These are phyloP conservation scores for Fusarium decemcellulare DNA, from an alignment of 2,329 filamentous ascomycete genomes.

Conservation along the genomic window DNA sequence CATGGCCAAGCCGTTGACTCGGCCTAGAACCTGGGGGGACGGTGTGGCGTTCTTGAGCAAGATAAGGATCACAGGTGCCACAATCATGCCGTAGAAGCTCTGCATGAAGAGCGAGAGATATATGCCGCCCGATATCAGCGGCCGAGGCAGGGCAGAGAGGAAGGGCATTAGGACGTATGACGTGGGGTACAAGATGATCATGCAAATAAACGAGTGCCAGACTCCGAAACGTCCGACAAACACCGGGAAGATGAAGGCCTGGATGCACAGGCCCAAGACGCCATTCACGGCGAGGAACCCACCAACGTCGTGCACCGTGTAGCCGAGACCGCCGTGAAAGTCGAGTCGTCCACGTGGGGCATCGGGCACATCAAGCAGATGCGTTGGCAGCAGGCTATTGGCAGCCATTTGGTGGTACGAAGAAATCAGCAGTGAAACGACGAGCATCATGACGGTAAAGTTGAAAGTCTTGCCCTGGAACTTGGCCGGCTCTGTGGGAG, in stretches of 20 bases:
- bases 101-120: constrained; percentile 76
- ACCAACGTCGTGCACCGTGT: constrained; percentile 76
- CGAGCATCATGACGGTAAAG: constrained; percentile 54
- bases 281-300: constrained; percentile 79
- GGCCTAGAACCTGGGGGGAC: constrained; percentile 72
- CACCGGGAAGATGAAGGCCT: constrained; percentile 78
- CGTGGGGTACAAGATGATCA: constrained; percentile 76
- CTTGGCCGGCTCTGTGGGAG: constrained; percentile 1
- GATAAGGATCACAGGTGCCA: constrained; percentile 78
- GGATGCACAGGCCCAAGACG: constrained; percentile 79
- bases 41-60: constrained; percentile 81
- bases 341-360: constrained; percentile 48
- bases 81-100: constrained; percentile 77
- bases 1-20: constrained; percentile 80
- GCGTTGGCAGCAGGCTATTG: constrained; percentile 57
- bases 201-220: constrained; percentile 76
- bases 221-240: constrained; percentile 75
- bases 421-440: constrained; percentile 56
- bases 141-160: constrained; percentile 69
- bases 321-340: constrained; percentile 74
- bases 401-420: constrained; percentile 64
- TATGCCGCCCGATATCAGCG: constrained; percentile 70
- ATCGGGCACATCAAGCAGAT: constrained; percentile 56
- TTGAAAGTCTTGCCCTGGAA: constrained; percentile 51
- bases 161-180: constrained; percentile 80